Base-by-base conservation (phyloP, 352 stramenopile genomes). In the Phytophthora citricola region DNA sequence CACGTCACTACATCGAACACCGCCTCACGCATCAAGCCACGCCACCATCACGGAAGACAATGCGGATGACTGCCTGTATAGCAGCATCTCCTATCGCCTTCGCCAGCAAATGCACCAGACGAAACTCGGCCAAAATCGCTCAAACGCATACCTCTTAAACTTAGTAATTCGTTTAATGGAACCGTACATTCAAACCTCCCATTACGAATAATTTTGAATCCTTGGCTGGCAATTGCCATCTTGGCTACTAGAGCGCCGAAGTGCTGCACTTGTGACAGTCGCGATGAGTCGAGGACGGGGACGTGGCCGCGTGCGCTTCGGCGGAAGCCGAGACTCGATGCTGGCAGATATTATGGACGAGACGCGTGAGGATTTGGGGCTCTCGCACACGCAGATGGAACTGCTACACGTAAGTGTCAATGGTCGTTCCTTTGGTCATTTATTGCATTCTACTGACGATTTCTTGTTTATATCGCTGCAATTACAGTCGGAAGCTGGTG, bases 351-450 rank as follows among this genome's bases (percentile, higher is more conserved):
- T 91, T 36, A 79, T 91, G 53, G 83, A 91, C 47, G 80, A 91
- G 63, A 91, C 80, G 43, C 83, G 83, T 40, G 83, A 91, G 58
- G 83, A 91, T 43, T 65, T 91, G 15, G 83, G 83, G 0, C 79
- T 91, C 38, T 88, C 80, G 20, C 72, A 91, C 52, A 71, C 72
- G 22, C 83, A 91, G 67, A 91, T 91, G 83, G 83, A 91, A 63
- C 57, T 78, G 63, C 66, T 91, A 11, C 73, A 88, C 40, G 83
- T 91, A 60, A 17, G 75, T 68, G n/a, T 44, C 7, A 56, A 41
- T 17, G 3, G n/a, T 2, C 14, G 3, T 27, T 41, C 38, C n/a
- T 12, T 20, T 31, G 32, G 24, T 5, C 7, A 43, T 26, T 8
- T 12, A 45, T 39, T 64, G 9, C 31, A 36, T 2, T 36, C 3